Evolutionary conservation across 306 rosid genomes (phyloP), one percentile per base, ranked within the genome.

Genomic region (Trifolium pratense): DNA sequence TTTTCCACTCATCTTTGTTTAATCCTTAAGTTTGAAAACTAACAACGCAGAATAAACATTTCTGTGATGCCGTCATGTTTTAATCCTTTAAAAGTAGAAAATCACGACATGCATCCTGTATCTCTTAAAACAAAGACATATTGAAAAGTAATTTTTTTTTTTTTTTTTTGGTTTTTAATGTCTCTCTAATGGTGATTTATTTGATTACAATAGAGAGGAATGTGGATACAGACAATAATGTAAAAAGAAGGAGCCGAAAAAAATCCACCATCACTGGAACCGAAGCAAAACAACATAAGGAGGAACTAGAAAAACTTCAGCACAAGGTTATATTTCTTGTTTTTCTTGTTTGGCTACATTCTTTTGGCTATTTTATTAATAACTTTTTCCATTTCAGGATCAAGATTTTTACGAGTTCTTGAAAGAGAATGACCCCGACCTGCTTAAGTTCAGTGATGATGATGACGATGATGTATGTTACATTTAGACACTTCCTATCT

Each of bases 371-470:
- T 69, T 81, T 82, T 80, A 60, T 34, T 78, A 68, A 78, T 52
- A 71, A 15, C 65, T 70, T 77, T 73, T 76, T 77, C 73, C 46
- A 17, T 80, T 37, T 17, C 88, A 93, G 98, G 98, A 93, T 43
- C 97, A 93, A 9, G 97, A 91, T 70, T 91, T 93, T 76, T 93
- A 68, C 1, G 90, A 88, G 80, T 93, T 79, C 78, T 81, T 91
- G 89, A 84, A 82, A 75, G 89, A 91, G 84, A 90, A 89, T 61
- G 97, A 91, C 79, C 25, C 85, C 79, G 91, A 86, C 65, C 91
- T 93, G 84, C 93, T 93, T 46, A 89, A 88, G 21, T 93, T 91
- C 85, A 59, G 75, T 15, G 97, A 89, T 45, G 94, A 85, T 39
- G 94, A 85, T 40, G 92, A 87, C 68, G 51, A 73, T 67, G 89